Conservation (phyloP, 176 grass and related monocot species). For the Zizania latifolia region DNA sequence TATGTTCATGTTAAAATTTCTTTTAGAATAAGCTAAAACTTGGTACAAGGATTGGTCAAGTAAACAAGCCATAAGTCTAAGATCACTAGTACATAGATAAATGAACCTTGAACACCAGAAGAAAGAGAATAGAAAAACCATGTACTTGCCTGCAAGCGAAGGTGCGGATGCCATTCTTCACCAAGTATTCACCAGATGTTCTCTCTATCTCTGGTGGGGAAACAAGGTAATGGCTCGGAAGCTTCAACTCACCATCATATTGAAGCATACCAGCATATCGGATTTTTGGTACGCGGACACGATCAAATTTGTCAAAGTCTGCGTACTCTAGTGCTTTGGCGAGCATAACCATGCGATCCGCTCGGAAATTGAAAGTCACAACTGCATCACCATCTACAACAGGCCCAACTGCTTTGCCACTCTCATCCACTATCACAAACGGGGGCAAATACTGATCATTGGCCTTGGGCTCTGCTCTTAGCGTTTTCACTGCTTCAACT, state of each 20-base stretch:
- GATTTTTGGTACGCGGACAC: conserved; percentile 83
- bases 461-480: conserved; percentile 58
- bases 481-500: conserved; percentile 86
- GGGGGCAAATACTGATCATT: conserved; percentile 90
- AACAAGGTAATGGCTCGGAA: conserved; percentile 78
- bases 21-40: no score
- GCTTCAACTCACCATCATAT: conserved; percentile 88
- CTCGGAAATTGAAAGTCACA: conserved; percentile 90
- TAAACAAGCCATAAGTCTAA: no score
- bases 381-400: conserved; percentile 94
- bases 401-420: conserved; percentile 77
- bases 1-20: no score
- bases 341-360: conserved; percentile 95
- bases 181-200: conserved; percentile 99
- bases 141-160: conserved; percentile 97
- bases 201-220: conserved; percentile 87
- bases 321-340: conserved; percentile 90
- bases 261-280: conserved; percentile 94
- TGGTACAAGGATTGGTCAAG: no score
- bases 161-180: conserved; percentile 82
- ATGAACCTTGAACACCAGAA: not conserved
- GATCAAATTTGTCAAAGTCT: conserved; percentile 92
- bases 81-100: no score
- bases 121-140: conserved; percentile 4
- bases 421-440: conserved; percentile 94